phyloP scores from a whole-genome alignment of 1,284 basidiomycete genomes.

The Boletellus deceptivus region DNA sequence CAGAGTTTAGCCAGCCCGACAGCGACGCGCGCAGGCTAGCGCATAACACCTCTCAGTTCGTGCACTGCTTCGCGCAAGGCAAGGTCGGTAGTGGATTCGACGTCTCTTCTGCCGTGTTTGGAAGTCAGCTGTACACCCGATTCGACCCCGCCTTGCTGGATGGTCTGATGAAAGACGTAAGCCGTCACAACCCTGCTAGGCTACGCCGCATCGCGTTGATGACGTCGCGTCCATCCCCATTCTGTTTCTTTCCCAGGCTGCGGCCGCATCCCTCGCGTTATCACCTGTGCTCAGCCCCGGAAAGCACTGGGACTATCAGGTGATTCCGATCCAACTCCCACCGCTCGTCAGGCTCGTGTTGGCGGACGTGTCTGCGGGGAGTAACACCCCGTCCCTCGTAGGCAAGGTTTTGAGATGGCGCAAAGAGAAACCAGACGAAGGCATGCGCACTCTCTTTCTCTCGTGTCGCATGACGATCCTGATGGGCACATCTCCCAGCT shows the following conservation, averaged over 20 bases:
- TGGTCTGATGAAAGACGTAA: constrained; percentile 58
- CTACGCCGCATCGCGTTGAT: neutral
- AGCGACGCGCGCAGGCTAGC: constrained; percentile 59
- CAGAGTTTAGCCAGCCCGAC: constrained; percentile 43
- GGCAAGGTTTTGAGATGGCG: constrained; percentile 88
- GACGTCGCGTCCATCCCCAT: neutral
- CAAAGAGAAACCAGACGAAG: constrained; percentile 54
- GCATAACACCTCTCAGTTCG: constrained; percentile 94
- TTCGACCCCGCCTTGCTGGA: constrained; percentile 78
- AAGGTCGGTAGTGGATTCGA: constrained; percentile 99
- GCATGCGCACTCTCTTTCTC: constrained; percentile 33
- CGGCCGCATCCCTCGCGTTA: constrained; percentile 9
- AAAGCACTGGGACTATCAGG: constrained; percentile 60
- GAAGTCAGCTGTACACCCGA: constrained; percentile 90
- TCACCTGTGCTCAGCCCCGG: constrained; percentile 51
- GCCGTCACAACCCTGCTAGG: no score
- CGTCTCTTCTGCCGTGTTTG: constrained; percentile 91
- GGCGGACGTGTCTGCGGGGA: constrained; percentile 92
- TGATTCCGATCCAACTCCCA: constrained; percentile 75
- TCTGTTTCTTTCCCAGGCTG: constrained; percentile 11
- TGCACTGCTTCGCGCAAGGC: constrained; percentile 96
- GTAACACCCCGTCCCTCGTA: constrained; percentile 89
- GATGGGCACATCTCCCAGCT: constrained; percentile 41
- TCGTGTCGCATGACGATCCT: neutral
- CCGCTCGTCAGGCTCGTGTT: constrained; percentile 79